Evolutionary conservation across 164 flowering plant species (phyloP), one percentile per base, ranked within the genome.

Genomic region (Cinnamomum chago): DNA sequence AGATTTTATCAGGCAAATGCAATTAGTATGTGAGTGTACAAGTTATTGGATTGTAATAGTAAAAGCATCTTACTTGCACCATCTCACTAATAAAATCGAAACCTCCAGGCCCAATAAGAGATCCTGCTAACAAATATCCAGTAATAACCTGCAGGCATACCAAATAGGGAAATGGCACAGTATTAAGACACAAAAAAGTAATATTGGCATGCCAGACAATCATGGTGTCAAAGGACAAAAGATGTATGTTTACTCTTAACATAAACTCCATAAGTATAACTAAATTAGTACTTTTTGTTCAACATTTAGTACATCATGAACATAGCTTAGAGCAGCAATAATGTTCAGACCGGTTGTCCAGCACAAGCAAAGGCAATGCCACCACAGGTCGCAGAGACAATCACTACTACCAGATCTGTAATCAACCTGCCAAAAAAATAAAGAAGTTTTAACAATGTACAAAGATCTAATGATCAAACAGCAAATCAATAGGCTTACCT

Each of bases 351-450:
- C 87, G 98, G 98, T 79, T 93, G 98, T 78, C 99, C 99, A 78
- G 92, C 95, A 86, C 92, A 93, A 70, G 99, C 97, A 83, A 93
- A 95, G 50, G 94, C 97, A 74, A 95, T 93, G 66, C 99, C 99
- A 80, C 99, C 99, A 85, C 95, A 92, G 76, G 98, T 86, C 81
- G 97, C 99, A 75, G 91, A 95, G 27, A 95, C 98, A 86, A 93
- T 92, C 71, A 92, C 98, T 71, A 95, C 90, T 28, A 93, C 97
- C 71, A 95, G 82, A 87, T 95, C 98, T 23, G 94, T 89, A 83
- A 95, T 95, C 84, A 95, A 84, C 82, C 98, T 95, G 85, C 47
- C 47, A 40, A 40, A 40, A 9, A 5, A 40, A 40, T 7, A 40
- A 73, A 30, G 66, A 72, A 65, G 55, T 50, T 24, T 47, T 15